Percentiles rank a stretch among this genome's conserved stretches.
Conservation (phyloP, 352 stramenopile genomes). For the Pythium phragmiticola region DNA sequence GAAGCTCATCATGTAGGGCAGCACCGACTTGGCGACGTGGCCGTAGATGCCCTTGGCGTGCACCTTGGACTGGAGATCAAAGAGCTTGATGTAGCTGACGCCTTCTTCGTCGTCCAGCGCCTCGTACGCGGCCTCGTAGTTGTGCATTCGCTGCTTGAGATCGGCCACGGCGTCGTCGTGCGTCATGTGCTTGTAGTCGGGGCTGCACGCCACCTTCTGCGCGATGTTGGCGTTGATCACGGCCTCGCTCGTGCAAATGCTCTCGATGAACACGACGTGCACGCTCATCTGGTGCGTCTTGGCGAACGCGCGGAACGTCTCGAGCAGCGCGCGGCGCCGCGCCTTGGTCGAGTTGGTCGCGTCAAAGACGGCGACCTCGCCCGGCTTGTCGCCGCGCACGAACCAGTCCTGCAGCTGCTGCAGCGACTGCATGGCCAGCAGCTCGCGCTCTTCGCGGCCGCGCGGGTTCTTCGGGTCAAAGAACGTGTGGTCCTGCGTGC, state of each 20-base stretch:
- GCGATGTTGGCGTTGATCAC: conserved; percentile 86
- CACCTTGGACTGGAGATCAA: conserved; percentile 86
- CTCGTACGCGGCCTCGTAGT: conserved; percentile 88
- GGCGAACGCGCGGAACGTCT: conserved; percentile 62
- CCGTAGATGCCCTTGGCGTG: conserved; percentile 86
- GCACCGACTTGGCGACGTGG: conserved; percentile 90
- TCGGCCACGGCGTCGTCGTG: conserved; percentile 72
- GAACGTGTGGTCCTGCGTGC: conserved; percentile 86
- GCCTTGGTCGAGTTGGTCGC: conserved; percentile 88
- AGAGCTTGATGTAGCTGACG: conserved; percentile 90
- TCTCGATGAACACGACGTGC: conserved; percentile 93
- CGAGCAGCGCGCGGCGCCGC: conserved; percentile 48
- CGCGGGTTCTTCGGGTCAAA: conserved; percentile 90
- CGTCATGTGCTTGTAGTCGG: conserved; percentile 81
- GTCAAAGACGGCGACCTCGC: conserved; percentile 90
- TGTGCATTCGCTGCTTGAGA: conserved; percentile 81
- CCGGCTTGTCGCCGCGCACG: conserved; percentile 34
- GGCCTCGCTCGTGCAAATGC: conserved; percentile 91
- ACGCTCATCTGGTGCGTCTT: conserved; percentile 67
- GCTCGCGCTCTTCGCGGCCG: conserved; percentile 69
- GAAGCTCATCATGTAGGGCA: conserved; percentile 94
- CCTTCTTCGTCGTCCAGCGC: conserved; percentile 83
- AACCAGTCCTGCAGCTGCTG: conserved; percentile 72
- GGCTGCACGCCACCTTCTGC: conserved; percentile 71
- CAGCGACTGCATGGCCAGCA: conserved; percentile 78